phyloP scores from a whole-genome alignment of 495 filamentous ascomycete genomes.

The Rostrohypoxylon terebratum region DNA sequence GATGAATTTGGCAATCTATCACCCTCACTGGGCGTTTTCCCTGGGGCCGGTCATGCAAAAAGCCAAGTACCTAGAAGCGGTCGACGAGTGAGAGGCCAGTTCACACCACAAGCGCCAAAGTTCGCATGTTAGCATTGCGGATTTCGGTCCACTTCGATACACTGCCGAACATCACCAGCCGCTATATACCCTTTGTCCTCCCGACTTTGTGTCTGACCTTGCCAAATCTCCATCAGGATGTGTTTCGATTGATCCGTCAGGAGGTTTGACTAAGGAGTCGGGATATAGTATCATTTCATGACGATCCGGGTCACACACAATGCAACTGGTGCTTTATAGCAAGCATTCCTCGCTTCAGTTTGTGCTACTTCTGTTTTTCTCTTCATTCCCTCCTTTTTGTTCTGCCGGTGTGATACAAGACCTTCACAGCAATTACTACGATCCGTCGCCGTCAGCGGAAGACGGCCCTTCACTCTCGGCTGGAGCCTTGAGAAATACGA shows the following conservation, averaged over 20 bases:
- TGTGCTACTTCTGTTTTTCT: constrained; percentile 44
- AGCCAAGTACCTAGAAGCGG: constrained; percentile 46
- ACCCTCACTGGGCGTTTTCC: constrained; percentile 52
- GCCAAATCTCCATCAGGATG: constrained; percentile 58
- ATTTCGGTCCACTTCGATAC: constrained; percentile 48
- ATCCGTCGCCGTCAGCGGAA: constrained; percentile 68
- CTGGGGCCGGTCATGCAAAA: constrained; percentile 53
- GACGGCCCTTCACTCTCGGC: constrained; percentile 67
- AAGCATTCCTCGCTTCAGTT: constrained; percentile 45
- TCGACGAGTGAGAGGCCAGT: constrained; percentile 55
- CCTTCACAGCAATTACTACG: constrained; percentile 64
- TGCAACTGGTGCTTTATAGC: constrained; percentile 51
- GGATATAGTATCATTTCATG: constrained; percentile 47
- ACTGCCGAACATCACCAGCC: constrained; percentile 62
- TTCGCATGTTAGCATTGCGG: constrained; percentile 42
- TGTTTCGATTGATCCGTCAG: constrained; percentile 59
- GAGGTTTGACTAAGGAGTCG: constrained; percentile 52
- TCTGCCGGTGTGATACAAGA: constrained; percentile 51
- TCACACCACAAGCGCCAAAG: constrained; percentile 50
- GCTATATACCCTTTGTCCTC: constrained; percentile 64
- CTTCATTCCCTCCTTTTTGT: constrained; percentile 53
- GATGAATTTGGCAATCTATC: constrained; percentile 47
- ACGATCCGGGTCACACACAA: constrained; percentile 52
- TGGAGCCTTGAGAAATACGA: constrained; percentile 66
- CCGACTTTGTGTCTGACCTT: constrained; percentile 50